These are phyloP conservation scores for Mycocentrospora acerina DNA, from an alignment of 2,329 filamentous ascomycete genomes.

Conservation along the genomic window DNA sequence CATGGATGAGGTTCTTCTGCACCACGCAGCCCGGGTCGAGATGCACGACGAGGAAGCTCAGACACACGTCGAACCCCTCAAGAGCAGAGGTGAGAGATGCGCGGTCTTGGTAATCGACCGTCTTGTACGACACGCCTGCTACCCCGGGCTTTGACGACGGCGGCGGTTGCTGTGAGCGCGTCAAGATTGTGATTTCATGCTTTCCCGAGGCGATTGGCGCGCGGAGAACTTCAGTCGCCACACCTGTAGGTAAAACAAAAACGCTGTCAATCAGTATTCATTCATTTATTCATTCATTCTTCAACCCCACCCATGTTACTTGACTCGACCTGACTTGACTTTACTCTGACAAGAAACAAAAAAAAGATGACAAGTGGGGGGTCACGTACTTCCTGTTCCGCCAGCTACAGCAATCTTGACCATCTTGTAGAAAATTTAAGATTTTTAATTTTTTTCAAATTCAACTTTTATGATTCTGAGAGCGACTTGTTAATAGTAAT, in stretches of 20 bases:
- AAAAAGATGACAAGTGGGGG: not conserved
- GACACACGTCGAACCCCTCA: slow-evolving; percentile 50
- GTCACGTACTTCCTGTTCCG: slow-evolving; percentile 37
- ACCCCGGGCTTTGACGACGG: slow-evolving; percentile 17
- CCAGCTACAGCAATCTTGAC: slow-evolving; percentile 40
- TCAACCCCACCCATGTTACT: too few species aligned
- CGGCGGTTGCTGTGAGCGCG: slow-evolving; percentile 38
- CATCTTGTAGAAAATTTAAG: slow-evolving; percentile 16
- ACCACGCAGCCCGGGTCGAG: slow-evolving; percentile 22
- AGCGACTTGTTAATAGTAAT: too few species aligned
- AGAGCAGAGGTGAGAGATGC: slow-evolving; percentile 43
- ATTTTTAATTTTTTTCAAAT: too few species aligned
- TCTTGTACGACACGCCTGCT: slow-evolving; percentile 43
- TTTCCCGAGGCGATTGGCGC: slow-evolving; percentile 50
- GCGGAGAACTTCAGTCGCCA: slow-evolving; percentile 57
- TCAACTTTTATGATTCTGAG: too few species aligned
- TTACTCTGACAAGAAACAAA: too few species aligned
- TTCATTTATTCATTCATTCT: too few species aligned
- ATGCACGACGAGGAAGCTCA: slow-evolving; percentile 46
- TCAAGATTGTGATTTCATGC: slow-evolving; percentile 57
- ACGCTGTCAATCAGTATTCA: too few species aligned
- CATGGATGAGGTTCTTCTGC: slow-evolving; percentile 37
- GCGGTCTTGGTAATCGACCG: slow-evolving; percentile 50
- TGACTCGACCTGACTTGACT: too few species aligned
- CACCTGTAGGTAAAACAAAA: too few species aligned